Percentiles rank a stretch among this genome's conserved stretches.
These are phyloP conservation scores for Aureobasidium sp. DNA, from an alignment of 2,329 filamentous ascomycete genomes.

Conservation along the genomic window DNA sequence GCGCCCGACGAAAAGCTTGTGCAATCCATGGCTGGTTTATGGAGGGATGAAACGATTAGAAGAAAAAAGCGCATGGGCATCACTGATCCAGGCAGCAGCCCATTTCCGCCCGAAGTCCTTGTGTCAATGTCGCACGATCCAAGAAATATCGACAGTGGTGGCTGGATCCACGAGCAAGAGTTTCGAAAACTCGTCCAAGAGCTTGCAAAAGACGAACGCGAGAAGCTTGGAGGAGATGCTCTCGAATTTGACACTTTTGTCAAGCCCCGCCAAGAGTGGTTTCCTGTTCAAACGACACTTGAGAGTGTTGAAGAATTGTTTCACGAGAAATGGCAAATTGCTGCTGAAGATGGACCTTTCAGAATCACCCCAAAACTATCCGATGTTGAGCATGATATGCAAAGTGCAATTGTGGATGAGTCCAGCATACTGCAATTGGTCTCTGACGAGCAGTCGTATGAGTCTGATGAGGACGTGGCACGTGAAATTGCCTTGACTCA, in stretches of 20 bases:
- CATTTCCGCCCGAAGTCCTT: constrained; percentile 73
- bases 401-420: constrained; percentile 55
- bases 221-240: constrained; percentile 35
- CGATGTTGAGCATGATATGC: constrained; percentile 15
- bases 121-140: constrained; percentile 84
- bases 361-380: neutral
- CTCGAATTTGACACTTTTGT: constrained; percentile 61
- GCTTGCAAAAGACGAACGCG: constrained; percentile 59
- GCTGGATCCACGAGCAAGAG: constrained; percentile 90
- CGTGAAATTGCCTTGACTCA: constrained; percentile 30
- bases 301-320: constrained; percentile 86
- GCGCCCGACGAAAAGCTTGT: constrained; percentile 71
- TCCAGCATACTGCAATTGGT: constrained; percentile 47
- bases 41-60: constrained; percentile 80
- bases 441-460: constrained; percentile 34
- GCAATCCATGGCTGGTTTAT: constrained; percentile 86
- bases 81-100: constrained; percentile 58
- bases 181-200: constrained; percentile 59
- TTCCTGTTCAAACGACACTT: constrained; percentile 64
- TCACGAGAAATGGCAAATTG: constrained; percentile 51
- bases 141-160: constrained; percentile 62
- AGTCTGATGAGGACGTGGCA: constrained; percentile 37
- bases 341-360: neutral
- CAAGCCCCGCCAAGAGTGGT: constrained; percentile 33
- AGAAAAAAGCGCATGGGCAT: constrained; percentile 66